These are phyloP conservation scores for Limonium bicolor DNA, from an alignment of 148 eudicot species.

Conservation along the genomic window DNA sequence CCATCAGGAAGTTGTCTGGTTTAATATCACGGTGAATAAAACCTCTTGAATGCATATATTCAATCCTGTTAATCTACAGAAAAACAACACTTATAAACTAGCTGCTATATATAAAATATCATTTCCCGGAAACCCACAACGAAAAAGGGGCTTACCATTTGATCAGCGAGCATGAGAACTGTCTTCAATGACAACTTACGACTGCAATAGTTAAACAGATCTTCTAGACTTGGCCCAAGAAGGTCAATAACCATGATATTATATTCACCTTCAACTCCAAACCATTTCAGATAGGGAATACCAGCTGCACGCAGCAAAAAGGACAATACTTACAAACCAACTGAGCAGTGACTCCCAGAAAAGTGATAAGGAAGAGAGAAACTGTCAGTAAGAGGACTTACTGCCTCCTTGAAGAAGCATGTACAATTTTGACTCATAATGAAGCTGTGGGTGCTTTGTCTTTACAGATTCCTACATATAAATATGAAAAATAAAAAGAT, in stretches of 20 bases:
- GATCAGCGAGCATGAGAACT: slow-evolving; percentile 85
- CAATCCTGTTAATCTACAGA: slow-evolving; percentile 65
- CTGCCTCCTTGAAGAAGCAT: slow-evolving; percentile 92
- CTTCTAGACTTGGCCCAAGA: slow-evolving; percentile 86
- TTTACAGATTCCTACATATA: slow-evolving; percentile 48
- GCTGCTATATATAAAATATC: neutral
- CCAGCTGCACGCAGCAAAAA: slow-evolving; percentile 46
- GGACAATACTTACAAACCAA: neutral
- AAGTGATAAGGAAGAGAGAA: neutral
- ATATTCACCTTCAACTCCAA: slow-evolving; percentile 77
- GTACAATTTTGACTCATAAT: slow-evolving; percentile 75
- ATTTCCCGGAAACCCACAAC: neutral
- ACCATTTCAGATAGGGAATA: slow-evolving; percentile 75
- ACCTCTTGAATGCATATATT: slow-evolving; percentile 92
- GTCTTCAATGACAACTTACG: slow-evolving; percentile 77
- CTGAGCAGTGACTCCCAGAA: neutral
- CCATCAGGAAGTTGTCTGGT: slow-evolving; percentile 96
- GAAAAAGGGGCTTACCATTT: slow-evolving; percentile 34
- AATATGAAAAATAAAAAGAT: neutral
- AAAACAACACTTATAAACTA: slow-evolving; percentile 5
- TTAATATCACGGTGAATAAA: slow-evolving; percentile 97
- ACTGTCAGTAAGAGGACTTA: slow-evolving; percentile 16
- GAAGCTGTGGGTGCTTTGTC: slow-evolving; percentile 88
- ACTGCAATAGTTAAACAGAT: slow-evolving; percentile 72
- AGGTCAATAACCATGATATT: slow-evolving; percentile 85